Conservation (phyloP, 352 stramenopile genomes). For the Globisporangium takayamanum region DNA sequence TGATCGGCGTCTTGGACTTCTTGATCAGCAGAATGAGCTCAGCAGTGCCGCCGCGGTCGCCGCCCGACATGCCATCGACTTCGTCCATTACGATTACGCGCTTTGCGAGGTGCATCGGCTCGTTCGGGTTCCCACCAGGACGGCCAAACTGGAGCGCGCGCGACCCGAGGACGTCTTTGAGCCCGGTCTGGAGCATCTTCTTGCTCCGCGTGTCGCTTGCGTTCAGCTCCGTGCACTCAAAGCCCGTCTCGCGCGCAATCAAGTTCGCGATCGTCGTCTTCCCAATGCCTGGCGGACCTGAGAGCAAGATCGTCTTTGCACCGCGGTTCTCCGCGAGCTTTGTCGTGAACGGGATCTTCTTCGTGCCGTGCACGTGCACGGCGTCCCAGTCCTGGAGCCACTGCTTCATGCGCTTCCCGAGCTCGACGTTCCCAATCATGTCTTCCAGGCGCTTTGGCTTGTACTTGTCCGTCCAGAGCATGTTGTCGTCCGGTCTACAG, state of each 20-base stretch:
- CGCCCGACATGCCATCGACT: slow-evolving; percentile 98
- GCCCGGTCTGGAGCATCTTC: slow-evolving; percentile 88
- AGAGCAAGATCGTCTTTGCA: slow-evolving; percentile 93
- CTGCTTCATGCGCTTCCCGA: slow-evolving; percentile 79
- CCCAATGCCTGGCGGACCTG: slow-evolving; percentile 92
- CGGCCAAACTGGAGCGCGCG: slow-evolving; percentile 87
- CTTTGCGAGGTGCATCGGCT: slow-evolving; percentile 64
- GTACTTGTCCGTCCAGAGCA: slow-evolving; percentile 97
- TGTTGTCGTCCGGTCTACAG: slow-evolving; percentile 28
- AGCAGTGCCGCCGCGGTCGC: slow-evolving; percentile 94
- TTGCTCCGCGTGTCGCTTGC: slow-evolving; percentile 97
- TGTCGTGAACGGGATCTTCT: slow-evolving; percentile 70
- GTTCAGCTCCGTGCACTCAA: slow-evolving; percentile 95
- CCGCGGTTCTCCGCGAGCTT: slow-evolving; percentile 85
- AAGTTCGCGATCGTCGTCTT: slow-evolving; percentile 96
- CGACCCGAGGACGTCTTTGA: slow-evolving; percentile 92
- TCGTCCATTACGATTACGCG: slow-evolving; percentile 99
- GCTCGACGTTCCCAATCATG: slow-evolving; percentile 93
- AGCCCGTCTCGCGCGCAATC: slow-evolving; percentile 86
- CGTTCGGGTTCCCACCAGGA: slow-evolving; percentile 25
- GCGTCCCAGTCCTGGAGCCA: slow-evolving; percentile 85
- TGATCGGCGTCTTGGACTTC: slow-evolving; percentile 97
- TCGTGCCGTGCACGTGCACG: slow-evolving; percentile 77
- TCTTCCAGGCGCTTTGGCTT: slow-evolving; percentile 87
- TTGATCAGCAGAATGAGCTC: slow-evolving; percentile 99